Evolutionary conservation across 768 basidiomycete species (phyloP).

Genomic region (Fistulinella prunicolor): DNA sequence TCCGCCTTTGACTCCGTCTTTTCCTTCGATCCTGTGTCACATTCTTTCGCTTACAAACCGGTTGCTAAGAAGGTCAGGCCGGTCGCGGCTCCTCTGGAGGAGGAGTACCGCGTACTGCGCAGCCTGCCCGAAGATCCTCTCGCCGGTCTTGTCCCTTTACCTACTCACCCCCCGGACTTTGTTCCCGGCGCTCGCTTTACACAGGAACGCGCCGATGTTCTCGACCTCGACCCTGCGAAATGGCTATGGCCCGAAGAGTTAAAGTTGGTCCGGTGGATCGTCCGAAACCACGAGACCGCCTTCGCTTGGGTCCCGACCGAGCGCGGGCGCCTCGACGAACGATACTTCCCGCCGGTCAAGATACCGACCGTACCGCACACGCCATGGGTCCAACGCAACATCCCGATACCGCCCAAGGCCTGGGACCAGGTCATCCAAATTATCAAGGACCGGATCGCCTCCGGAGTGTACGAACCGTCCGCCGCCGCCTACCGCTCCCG

Average conservation of each 20-base stretch:
- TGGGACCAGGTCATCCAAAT: slow-evolving; percentile 12
- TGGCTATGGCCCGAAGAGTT: slow-evolving; percentile 1
- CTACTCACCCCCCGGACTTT: neutral
- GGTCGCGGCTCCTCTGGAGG: neutral
- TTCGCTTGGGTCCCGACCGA: slow-evolving; percentile 41
- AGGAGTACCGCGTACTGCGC: neutral
- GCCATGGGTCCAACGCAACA: slow-evolving; percentile 33
- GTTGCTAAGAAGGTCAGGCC: neutral
- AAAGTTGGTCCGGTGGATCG: neutral
- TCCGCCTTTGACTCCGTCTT: neutral
- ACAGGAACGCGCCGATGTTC: neutral
- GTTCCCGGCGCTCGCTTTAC: neutral
- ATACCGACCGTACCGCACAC: slow-evolving; percentile 35
- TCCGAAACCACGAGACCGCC: slow-evolving; percentile 19
- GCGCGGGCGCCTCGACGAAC: slow-evolving; percentile 28
- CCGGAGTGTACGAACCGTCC: slow-evolving; percentile 38
- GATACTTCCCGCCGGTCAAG: slow-evolving; percentile 32
- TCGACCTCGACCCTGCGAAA: neutral
- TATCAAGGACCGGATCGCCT: slow-evolving; percentile 32
- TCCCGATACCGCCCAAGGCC: slow-evolving; percentile 24
- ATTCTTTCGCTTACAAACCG: neutral
- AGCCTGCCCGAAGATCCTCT: neutral
- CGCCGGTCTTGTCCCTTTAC: neutral
- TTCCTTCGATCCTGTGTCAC: neutral
- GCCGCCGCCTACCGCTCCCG: neutral